These are phyloP conservation scores for Beauveria sp. DNA, from an alignment of 2,329 filamentous ascomycete genomes.

Conservation along the genomic window DNA sequence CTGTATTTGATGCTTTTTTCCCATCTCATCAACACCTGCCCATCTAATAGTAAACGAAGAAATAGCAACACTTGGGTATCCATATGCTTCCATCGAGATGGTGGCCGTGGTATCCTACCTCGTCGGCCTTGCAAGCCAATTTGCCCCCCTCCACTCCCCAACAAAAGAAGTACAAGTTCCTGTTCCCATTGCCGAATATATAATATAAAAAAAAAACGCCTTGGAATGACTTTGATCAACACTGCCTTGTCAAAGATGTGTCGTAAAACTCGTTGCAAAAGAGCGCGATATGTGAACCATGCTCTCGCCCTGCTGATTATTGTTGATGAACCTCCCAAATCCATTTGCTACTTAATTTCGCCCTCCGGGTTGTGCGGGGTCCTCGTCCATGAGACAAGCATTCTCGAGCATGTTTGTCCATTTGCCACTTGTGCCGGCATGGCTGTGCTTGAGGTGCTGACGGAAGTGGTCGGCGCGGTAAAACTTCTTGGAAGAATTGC, in stretches of 20 bases:
- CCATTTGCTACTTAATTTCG: not conserved
- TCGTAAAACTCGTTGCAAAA: slow-evolving; percentile 8
- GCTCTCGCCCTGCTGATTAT: not conserved
- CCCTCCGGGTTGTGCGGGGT: slow-evolving; percentile 33
- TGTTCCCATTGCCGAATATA: not conserved
- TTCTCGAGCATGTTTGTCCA: slow-evolving; percentile 99
- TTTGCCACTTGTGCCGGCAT: slow-evolving; percentile 91
- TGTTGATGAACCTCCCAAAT: not conserved
- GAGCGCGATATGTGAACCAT: slow-evolving; percentile 3
- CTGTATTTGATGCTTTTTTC: slow-evolving; percentile 1
- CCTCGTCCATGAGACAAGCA: slow-evolving; percentile 88
- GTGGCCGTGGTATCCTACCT: not conserved
- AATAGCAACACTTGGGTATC: slow-evolving; percentile 7
- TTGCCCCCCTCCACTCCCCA: not conserved
- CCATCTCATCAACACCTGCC: not conserved
- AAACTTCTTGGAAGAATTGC: slow-evolving; percentile 97
- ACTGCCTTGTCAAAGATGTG: slow-evolving; percentile 7
- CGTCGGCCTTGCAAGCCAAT: slow-evolving; percentile 4
- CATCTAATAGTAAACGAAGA: slow-evolving; percentile 7
- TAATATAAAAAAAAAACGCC: slow-evolving; percentile 3
- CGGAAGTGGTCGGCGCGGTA: slow-evolving; percentile 96
- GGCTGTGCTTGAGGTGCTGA: slow-evolving; percentile 96
- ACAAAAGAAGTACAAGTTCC: not conserved
- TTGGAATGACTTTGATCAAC: slow-evolving; percentile 10
- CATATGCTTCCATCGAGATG: slow-evolving; percentile 7